A percentile compares a stretch with the other conserved stretches of the same genome.
These are phyloP conservation scores for Blastobotrys serpentis DNA, from an alignment of 1,139 yeast genomes.

Conservation along the genomic window DNA sequence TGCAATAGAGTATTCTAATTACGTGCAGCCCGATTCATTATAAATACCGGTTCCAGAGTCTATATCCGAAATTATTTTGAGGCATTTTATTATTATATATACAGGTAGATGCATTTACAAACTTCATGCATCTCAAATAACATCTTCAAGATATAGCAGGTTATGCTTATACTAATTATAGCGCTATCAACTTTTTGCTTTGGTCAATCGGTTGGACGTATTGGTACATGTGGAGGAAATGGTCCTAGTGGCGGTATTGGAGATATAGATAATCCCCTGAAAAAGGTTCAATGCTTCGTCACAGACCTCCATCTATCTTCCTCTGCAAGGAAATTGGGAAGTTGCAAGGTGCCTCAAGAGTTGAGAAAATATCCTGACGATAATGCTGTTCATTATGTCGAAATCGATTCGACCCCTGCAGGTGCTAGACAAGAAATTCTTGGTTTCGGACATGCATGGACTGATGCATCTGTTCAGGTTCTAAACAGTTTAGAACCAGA, in stretches of 20 bases:
- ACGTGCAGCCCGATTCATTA: too few species aligned
- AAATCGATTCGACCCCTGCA: slow-evolving; percentile 9
- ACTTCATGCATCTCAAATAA: too few species aligned
- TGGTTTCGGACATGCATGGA: slow-evolving; percentile 20
- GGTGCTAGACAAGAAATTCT: slow-evolving; percentile 16
- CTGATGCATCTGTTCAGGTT: slow-evolving; percentile 15
- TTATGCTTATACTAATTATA: neutral
- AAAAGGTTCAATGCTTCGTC: slow-evolving; percentile 8
- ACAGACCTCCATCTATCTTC: slow-evolving; percentile 12
- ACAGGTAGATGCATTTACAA: neutral
- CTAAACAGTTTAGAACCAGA: slow-evolving; percentile 7
- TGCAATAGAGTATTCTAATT: too few species aligned
- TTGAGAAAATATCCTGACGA: neutral
- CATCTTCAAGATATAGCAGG: neutral
- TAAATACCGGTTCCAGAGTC: too few species aligned
- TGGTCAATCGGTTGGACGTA: neutral
- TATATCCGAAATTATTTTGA: too few species aligned
- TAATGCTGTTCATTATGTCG: neutral
- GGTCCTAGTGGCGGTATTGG: slow-evolving; percentile 17
- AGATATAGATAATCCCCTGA: slow-evolving; percentile 8
- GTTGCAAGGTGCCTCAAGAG: slow-evolving; percentile 3
- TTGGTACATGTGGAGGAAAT: slow-evolving; percentile 11
- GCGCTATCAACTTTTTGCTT: neutral
- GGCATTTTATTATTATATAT: neutral
- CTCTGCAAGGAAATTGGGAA: slow-evolving; percentile 8